These are phyloP conservation scores for Penicillium sp. DNA, from an alignment of 2,329 filamentous ascomycete species.

Conservation along the genomic window DNA sequence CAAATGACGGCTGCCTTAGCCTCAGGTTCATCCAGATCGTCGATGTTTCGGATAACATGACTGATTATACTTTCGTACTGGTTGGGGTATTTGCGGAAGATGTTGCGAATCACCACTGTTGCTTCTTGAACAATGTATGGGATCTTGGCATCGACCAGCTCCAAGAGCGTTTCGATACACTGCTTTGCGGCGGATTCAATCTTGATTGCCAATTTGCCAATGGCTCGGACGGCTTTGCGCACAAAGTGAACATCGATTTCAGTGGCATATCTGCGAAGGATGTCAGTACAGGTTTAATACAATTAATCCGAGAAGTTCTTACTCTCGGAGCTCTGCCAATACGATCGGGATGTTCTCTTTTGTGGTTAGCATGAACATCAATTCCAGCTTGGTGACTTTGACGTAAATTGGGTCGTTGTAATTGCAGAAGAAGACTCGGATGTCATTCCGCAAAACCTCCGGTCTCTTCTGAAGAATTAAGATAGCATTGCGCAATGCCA, in stretches of 20 bases:
- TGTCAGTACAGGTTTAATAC: conserved; percentile 3
- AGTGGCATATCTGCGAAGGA: conserved; percentile 67
- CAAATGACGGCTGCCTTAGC: conserved; percentile 98
- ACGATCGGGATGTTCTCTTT: conserved; percentile 96
- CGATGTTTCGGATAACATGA: conserved; percentile 91
- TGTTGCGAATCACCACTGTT: conserved; percentile 97
- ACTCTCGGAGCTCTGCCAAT: conserved; percentile 88
- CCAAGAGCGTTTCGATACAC: conserved; percentile 89
- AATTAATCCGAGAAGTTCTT: conserved; percentile 29
- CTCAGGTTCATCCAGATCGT: conserved; percentile 94
- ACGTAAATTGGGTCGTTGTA: conserved; percentile 99
- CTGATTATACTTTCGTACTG: conserved; percentile 98
- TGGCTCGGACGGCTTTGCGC: conserved; percentile 93
- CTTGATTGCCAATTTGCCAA: conserved; percentile 97
- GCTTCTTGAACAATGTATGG: conserved; percentile 99
- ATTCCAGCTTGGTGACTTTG: conserved; percentile 96
- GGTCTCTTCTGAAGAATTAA: conserved; percentile 90
- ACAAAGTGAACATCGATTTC: conserved; percentile 99
- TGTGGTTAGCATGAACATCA: conserved; percentile 98
- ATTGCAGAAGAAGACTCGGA: conserved; percentile 99
- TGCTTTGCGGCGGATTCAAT: conserved; percentile 89
- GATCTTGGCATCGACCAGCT: conserved; percentile 95
- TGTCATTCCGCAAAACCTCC: conserved; percentile 92
- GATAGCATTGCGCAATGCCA: conserved; percentile 88
- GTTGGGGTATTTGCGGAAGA: conserved; percentile 98